Evolutionary conservation across 345 rosid genomes (phyloP).

Genomic region (Rhizophora apiculata): DNA sequence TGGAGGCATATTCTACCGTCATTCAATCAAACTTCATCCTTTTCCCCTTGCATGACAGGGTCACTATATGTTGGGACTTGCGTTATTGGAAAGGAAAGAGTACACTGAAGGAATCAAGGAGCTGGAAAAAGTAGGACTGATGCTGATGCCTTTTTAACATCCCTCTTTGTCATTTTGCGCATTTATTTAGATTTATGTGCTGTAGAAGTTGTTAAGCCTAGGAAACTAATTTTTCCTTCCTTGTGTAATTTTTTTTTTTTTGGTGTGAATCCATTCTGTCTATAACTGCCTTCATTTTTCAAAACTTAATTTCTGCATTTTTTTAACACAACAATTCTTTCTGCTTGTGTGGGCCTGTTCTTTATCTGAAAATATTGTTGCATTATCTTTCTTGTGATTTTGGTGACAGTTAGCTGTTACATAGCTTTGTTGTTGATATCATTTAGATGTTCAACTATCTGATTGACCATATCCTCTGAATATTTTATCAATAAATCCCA

Average conservation of each 20-base stretch:
- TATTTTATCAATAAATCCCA: no score
- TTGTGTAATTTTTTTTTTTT: not conserved
- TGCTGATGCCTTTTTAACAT: not conserved
- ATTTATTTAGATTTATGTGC: not conserved
- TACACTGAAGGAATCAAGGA: conserved; percentile 59
- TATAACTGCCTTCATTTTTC: no score
- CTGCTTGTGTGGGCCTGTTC: no score
- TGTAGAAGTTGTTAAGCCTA: not conserved
- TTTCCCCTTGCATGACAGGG: conserved; percentile 44
- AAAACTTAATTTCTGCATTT: no score
- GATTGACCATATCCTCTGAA: no score
- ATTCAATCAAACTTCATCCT: conserved; percentile 1
- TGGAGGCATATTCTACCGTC: conserved; percentile 4
- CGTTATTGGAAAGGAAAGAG: conserved; percentile 52
- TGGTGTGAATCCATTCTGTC: not conserved
- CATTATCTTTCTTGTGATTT: no score
- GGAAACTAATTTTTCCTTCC: not conserved
- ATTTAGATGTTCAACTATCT: no score
- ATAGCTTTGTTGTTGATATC: no score
- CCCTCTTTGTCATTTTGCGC: not conserved
- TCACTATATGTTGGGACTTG: conserved; percentile 83
- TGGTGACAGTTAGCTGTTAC: no score
- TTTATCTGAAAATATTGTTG: no score
- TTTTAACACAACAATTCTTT: no score
- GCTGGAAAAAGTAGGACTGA: conserved; percentile 56